These are phyloP conservation scores for Baeospora myosura DNA, from an alignment of 1,284 basidiomycete genomes.

Conservation along the genomic window DNA sequence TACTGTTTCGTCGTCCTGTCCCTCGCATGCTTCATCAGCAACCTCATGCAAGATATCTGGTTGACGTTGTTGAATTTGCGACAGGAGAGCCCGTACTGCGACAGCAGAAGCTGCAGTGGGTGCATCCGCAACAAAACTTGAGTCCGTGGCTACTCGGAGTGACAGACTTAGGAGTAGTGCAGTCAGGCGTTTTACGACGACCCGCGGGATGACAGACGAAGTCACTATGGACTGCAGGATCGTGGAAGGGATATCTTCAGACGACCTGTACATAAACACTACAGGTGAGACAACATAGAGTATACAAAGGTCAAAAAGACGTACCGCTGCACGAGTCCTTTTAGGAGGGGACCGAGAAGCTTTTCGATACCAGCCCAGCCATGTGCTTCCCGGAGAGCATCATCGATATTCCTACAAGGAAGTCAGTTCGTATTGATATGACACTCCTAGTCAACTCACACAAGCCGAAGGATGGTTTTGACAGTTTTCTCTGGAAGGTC, in stretches of 20 bases:
- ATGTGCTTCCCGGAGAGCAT: slow-evolving; percentile 37
- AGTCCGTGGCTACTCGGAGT: slow-evolving; percentile 12
- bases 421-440: too few species aligned
- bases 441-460: slow-evolving; percentile 29
- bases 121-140: too few species aligned
- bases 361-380: slow-evolving; percentile 51
- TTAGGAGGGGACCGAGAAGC: slow-evolving; percentile 47
- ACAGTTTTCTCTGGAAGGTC: slow-evolving; percentile 35
- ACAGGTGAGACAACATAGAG: slow-evolving; percentile 3
- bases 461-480: slow-evolving; percentile 33
- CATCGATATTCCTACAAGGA: slow-evolving; percentile 54
- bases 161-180: slow-evolving; percentile 28
- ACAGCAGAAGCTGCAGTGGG: slow-evolving; percentile 14
- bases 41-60: slow-evolving; percentile 37
- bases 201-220: slow-evolving; percentile 27
- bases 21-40: slow-evolving; percentile 27
- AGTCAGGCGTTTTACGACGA: slow-evolving; percentile 30
- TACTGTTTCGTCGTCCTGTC: slow-evolving; percentile 6
- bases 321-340: slow-evolving; percentile 38
- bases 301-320: slow-evolving; percentile 13
- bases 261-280: slow-evolving; percentile 29
- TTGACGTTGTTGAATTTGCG: slow-evolving; percentile 45
- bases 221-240: slow-evolving; percentile 41
- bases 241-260: slow-evolving; percentile 29
- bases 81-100: slow-evolving; percentile 25